Percentiles rank a stretch among this genome's conserved stretches.
phyloP scores from a whole-genome alignment of 2,329 filamentous ascomycete genomes.

The Epichloe baconii region DNA sequence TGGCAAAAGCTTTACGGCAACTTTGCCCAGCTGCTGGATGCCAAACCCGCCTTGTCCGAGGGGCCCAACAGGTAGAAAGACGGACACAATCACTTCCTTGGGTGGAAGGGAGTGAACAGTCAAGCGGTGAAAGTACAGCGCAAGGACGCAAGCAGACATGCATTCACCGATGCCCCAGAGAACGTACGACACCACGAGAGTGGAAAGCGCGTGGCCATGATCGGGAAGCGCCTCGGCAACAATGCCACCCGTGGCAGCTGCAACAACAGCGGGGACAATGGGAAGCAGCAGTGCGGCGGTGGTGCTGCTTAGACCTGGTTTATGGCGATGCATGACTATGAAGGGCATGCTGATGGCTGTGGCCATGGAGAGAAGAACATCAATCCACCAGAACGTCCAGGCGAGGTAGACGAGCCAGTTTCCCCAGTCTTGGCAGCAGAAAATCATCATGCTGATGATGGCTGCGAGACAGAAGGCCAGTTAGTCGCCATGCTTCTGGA shows the following conservation, averaged over 20 bases:
- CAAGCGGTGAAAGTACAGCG: conserved; percentile 57
- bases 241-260: conserved; percentile 49
- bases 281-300: conserved; percentile 54
- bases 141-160: conserved; percentile 48
- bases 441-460: conserved; percentile 51
- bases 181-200: conserved; percentile 51
- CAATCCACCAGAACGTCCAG: conserved; percentile 47
- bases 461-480: conserved; percentile 15
- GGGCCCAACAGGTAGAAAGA: conserved; percentile 54
- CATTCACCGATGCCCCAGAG: conserved; percentile 52
- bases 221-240: conserved; percentile 47
- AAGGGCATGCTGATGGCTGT: conserved; percentile 44
- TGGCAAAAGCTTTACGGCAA: conserved; percentile 29
- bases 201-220: conserved; percentile 41
- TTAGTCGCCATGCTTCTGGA: neutral
- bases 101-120: conserved; percentile 53
- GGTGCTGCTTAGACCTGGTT: conserved; percentile 39
- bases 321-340: conserved; percentile 36
- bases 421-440: conserved; percentile 51
- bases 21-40: conserved; percentile 37
- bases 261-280: conserved; percentile 53
- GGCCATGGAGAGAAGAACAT: conserved; percentile 36
- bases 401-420: conserved; percentile 39
- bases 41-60: conserved; percentile 53
- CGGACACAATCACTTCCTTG: conserved; percentile 52